Evolutionary conservation across 1,284 basidiomycete species (phyloP).

Genomic region (Porodaedalea pini): DNA sequence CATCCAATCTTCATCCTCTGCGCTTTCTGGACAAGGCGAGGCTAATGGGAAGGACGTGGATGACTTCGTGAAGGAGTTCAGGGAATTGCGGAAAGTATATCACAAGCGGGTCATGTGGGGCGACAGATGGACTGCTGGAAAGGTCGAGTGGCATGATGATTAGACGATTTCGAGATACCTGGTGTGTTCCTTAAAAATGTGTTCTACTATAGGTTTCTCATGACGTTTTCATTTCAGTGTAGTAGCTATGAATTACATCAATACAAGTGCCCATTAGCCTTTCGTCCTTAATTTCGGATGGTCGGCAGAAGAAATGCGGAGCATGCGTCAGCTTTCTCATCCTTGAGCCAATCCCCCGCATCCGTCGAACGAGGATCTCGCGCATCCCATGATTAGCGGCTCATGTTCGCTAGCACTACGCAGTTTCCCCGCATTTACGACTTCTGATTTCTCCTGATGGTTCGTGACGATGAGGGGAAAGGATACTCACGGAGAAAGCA

Average conservation of each 20-base stretch:
- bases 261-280: no score
- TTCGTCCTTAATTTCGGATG: neutral
- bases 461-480: neutral
- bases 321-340: no score
- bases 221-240: neutral
- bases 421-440: conserved; percentile 4
- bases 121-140: conserved; percentile 79
- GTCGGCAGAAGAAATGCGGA: neutral
- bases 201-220: neutral
- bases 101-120: conserved; percentile 89
- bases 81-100: conserved; percentile 78
- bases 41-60: conserved; percentile 63
- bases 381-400: neutral
- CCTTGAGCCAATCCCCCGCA: neutral
- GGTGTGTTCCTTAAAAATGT: neutral
- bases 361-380: neutral
- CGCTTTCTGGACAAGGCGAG: conserved; percentile 34
- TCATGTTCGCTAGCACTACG: neutral
- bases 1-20: conserved; percentile 52
- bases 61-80: conserved; percentile 85
- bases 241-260: neutral
- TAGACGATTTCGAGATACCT: conserved; percentile 22
- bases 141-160: conserved; percentile 77
- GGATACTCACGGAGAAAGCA: conserved; percentile 19
- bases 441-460: neutral